Evolutionary conservation across 495 filamentous ascomycete species (phyloP).

Genomic region (Podospora australis): DNA sequence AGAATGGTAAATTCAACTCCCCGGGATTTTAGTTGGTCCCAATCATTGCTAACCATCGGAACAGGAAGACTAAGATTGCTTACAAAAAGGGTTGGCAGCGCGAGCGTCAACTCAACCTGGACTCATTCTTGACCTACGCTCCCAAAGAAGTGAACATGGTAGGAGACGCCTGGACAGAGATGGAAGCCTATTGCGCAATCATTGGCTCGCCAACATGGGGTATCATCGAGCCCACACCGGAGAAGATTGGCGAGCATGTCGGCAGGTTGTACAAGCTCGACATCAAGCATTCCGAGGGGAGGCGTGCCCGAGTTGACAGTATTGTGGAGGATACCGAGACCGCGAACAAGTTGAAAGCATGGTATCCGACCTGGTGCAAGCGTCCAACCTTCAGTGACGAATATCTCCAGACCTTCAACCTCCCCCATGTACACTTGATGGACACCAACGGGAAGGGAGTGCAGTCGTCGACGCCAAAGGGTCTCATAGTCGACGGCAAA

Average conservation of each 20-base stretch:
- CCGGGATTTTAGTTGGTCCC: no score
- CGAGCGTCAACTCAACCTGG: conserved; percentile 32
- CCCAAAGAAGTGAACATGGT: conserved; percentile 31
- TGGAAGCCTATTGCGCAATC: conserved; percentile 23
- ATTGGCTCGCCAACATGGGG: conserved; percentile 19
- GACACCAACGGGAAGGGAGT: conserved; percentile 50
- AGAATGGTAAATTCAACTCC: conserved; percentile 28
- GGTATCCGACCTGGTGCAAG: conserved; percentile 44
- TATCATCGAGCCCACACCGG: conserved; percentile 26
- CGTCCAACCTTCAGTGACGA: conserved; percentile 41
- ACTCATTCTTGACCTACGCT: conserved; percentile 22
- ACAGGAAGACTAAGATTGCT: conserved; percentile 30
- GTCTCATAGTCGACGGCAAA: conserved; percentile 33
- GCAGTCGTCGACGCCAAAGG: conserved; percentile 29
- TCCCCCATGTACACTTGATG: conserved; percentile 41
- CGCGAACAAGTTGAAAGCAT: conserved; percentile 36
- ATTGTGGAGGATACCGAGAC: conserved; percentile 39
- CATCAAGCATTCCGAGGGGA: conserved; percentile 12
- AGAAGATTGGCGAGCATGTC: conserved; percentile 30
- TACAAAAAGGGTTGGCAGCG: conserved; percentile 40
- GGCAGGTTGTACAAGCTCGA: conserved; percentile 25
- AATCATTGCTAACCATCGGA: neutral
- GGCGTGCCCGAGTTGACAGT: conserved; percentile 34
- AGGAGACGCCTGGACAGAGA: conserved; percentile 34
- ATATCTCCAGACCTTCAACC: conserved; percentile 41